Base-by-base conservation (phyloP, 2,329 filamentous ascomycete species). In the Aspergillus fumigatiaffinis region DNA sequence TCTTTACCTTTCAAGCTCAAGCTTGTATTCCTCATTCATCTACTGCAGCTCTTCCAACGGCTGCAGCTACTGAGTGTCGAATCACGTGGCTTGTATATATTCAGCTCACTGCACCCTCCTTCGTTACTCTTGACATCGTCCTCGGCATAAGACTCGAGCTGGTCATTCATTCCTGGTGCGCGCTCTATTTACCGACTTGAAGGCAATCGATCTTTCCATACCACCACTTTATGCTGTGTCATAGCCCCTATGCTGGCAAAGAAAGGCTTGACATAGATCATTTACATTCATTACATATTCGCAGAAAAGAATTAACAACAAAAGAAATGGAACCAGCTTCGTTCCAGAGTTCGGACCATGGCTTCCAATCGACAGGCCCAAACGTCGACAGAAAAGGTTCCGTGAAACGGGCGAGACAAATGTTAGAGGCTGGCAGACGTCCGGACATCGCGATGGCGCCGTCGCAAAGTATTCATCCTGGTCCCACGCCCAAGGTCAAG, bases 341-440 rank as follows among this genome's bases (percentile, higher is more conserved):
- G 54, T 53, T 51, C 47, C 32, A 55, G 47, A 53, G 60, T 29
- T 46, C 56, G 23, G 52, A 50, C 50, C 54, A 62, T 32, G 59
- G 51, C 21, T 51, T 17, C 61, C 46, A 59, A 58, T n/a, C 53
- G 50, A 20, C 29, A 26, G 26, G 38, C 26, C 20, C 51, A 23
- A 51, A 54, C 3, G 50, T 63, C 20, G 53, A 60, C 26, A 67
- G 68, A 50, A 64, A 68, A 54, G 72, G 72, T 41, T 75, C 72
- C 20, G 72, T 74, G 51, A 69, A 70, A 35, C 66, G 71, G 21
- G 72, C 72, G 17, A 68, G 72, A 49, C 64, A 75, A 59, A 63
- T 69, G 64, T 55, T 73, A 52, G 66, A 70, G 58, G 66, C 68
- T 29, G 72, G 71, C 25, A 60, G 67, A 50, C 68, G 69, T 46